Conservation (phyloP, 805 yeast genomes). For the Diddensiella santjacobensis region DNA sequence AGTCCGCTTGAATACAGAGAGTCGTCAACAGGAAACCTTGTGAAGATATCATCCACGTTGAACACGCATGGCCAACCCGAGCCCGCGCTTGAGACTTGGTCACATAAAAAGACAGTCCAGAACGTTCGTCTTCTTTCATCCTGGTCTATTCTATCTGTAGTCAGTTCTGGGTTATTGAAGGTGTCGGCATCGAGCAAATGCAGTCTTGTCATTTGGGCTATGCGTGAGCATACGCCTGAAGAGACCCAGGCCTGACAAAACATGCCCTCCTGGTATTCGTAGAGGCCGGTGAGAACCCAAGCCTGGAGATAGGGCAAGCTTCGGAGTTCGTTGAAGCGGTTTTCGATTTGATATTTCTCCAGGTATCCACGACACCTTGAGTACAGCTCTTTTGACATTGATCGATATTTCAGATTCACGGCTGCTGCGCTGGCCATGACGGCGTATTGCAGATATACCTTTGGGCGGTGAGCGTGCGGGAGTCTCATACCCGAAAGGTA, state of each 20-base stretch:
- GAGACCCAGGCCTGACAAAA: constrained; percentile 33
- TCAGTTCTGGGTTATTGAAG: background rate
- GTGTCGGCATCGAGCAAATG: constrained; percentile 22
- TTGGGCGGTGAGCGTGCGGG: constrained; percentile 17
- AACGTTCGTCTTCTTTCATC: constrained; percentile 33
- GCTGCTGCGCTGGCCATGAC: constrained; percentile 30
- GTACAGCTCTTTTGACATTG: constrained; percentile 21
- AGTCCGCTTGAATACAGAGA: constrained; percentile 17
- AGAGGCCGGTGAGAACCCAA: constrained; percentile 22
- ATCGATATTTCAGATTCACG: constrained; percentile 17
- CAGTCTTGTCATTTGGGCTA: constrained; percentile 26
- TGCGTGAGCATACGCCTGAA: constrained; percentile 29
- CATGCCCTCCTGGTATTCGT: constrained; percentile 25
- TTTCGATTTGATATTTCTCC: constrained; percentile 17
- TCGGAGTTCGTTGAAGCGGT: constrained; percentile 18
- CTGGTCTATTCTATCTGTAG: constrained; percentile 17
- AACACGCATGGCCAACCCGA: constrained; percentile 29
- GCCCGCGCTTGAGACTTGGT: constrained; percentile 26
- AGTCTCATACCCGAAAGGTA: constrained; percentile 17
- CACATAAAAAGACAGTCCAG: constrained; percentile 27
- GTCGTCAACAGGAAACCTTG: constrained; percentile 29
- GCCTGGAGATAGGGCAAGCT: constrained; percentile 28
- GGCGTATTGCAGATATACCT: constrained; percentile 30
- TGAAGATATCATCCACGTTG: constrained; percentile 20
- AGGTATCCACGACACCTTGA: constrained; percentile 28